Conservation (phyloP, 805 yeast genomes). For the Yarrowia deformans region DNA sequence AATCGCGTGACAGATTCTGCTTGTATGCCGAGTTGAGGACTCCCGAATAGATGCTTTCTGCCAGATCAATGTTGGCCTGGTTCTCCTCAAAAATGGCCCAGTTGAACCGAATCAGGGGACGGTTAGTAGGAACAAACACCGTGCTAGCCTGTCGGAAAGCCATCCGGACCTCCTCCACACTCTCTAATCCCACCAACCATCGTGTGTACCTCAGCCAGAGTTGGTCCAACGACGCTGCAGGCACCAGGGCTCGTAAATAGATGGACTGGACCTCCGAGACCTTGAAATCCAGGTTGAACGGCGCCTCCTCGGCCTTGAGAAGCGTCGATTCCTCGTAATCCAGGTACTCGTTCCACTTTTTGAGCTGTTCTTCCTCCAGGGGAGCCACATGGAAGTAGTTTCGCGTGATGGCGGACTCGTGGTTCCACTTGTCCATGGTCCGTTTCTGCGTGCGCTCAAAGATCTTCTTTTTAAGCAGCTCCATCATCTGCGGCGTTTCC, state of each 20-base stretch:
- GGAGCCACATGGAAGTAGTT: constrained; percentile 63
- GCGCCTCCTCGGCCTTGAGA: constrained; percentile 5
- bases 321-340: constrained; percentile 57
- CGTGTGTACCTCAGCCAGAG: constrained; percentile 43
- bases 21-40: constrained; percentile 32
- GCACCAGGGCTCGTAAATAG: constrained; percentile 71
- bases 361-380: constrained; percentile 56
- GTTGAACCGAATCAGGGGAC: constrained; percentile 48
- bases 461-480: constrained; percentile 45
- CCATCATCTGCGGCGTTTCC: constrained; percentile 40
- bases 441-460: constrained; percentile 58
- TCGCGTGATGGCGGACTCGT: constrained; percentile 69
- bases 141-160: constrained; percentile 62
- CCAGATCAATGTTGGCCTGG: constrained; percentile 44
- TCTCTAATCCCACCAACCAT: constrained; percentile 54
- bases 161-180: constrained; percentile 51
- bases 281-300: constrained; percentile 41
- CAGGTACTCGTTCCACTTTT: constrained; percentile 71
- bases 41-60: constrained; percentile 47
- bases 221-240: constrained; percentile 55
- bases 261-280: constrained; percentile 53
- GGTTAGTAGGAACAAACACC: constrained; percentile 47
- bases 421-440: constrained; percentile 74
- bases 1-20: constrained; percentile 41
- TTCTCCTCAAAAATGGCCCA: constrained; percentile 51